A percentile compares a stretch with the other conserved stretches of the same genome.
These are phyloP conservation scores for Arachis stenosperma DNA, from an alignment of 306 rosid species.

Conservation along the genomic window DNA sequence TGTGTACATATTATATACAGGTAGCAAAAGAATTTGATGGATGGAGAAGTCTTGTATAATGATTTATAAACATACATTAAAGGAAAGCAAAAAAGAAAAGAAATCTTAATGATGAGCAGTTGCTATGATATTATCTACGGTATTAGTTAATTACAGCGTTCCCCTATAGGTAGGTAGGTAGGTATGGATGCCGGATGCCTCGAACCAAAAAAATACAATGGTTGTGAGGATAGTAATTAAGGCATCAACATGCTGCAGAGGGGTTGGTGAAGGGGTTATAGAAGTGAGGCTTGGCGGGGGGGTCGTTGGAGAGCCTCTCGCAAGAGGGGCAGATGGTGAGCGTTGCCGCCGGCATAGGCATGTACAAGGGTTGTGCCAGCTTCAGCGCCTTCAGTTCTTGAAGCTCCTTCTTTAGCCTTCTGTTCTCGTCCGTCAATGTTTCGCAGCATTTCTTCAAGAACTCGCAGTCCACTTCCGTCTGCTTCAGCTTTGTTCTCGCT, in stretches of 20 bases:
- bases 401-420: conserved; percentile 77
- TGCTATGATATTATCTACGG: conserved; percentile 53
- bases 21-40: background rate
- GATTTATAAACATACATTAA: conserved; percentile 54
- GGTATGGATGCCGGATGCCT: conserved; percentile 37
- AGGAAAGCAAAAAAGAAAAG: conserved; percentile 25
- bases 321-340: conserved; percentile 91
- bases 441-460: conserved; percentile 91
- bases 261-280: conserved; percentile 76
- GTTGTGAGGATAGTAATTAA: conserved; percentile 23
- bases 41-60: conserved; percentile 34
- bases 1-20: background rate
- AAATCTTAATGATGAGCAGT: conserved; percentile 47
- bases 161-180: conserved; percentile 1
- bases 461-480: conserved; percentile 93
- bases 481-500: conserved; percentile 98
- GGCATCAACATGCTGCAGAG: conserved; percentile 78
- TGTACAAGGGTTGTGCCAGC: conserved; percentile 64
- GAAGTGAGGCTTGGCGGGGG: conserved; percentile 75
- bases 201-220: conserved; percentile 70
- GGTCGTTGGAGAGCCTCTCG: conserved; percentile 54
- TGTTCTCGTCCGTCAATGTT: conserved; percentile 85
- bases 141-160: conserved; percentile 62
- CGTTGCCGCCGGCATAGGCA: conserved; percentile 93
- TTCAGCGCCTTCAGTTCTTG: conserved; percentile 85